phyloP scores from a whole-genome alignment of 768 basidiomycete genomes.

The Pisolithus sp. region DNA sequence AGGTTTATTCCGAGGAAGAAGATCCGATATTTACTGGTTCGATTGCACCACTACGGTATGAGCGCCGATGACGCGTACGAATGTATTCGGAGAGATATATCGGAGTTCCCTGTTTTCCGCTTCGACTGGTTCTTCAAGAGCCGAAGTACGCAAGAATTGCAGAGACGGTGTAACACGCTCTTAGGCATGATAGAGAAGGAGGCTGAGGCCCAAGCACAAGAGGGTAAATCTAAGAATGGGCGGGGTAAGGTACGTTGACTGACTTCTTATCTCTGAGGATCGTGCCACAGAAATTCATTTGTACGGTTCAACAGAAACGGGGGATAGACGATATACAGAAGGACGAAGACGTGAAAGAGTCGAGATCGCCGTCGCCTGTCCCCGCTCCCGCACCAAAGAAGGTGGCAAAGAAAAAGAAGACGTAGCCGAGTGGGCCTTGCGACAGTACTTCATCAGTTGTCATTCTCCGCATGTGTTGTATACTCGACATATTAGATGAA shows the following conservation, averaged over 20 bases:
- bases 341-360: constrained; percentile 41
- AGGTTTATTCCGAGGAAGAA: constrained; percentile 95
- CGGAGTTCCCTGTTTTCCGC: constrained; percentile 93
- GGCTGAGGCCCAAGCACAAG: constrained; percentile 58
- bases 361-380: constrained; percentile 57
- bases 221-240: constrained; percentile 53
- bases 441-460: no score
- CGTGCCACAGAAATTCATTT: background rate
- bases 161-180: constrained; percentile 81
- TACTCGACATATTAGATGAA: no score
- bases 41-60: constrained; percentile 87
- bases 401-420: constrained; percentile 65
- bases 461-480: no score
- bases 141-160: constrained; percentile 81
- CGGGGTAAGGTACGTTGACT: constrained; percentile 55
- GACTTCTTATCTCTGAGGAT: background rate
- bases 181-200: constrained; percentile 92
- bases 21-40: constrained; percentile 91
- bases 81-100: constrained; percentile 91
- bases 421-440: constrained; percentile 22
- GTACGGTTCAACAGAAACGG: constrained; percentile 46
- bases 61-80: constrained; percentile 87
- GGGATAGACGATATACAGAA: constrained; percentile 62
- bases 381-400: constrained; percentile 47
- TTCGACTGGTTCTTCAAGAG: constrained; percentile 99